Evolutionary conservation across 768 basidiomycete species (phyloP).

Genomic region (Mycena crocata): DNA sequence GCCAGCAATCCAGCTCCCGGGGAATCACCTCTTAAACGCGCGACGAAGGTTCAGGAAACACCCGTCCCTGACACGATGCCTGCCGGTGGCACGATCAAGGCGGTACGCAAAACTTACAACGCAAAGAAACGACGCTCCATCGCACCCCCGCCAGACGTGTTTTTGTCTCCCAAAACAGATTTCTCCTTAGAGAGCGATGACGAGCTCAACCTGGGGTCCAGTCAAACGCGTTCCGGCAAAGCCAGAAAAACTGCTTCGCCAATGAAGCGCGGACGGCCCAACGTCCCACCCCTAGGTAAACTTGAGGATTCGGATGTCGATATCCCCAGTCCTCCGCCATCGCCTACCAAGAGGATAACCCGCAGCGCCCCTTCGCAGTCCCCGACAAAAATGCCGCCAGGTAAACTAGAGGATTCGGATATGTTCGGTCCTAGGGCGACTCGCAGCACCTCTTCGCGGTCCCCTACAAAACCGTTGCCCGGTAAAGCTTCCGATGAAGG

Average conservation of each 20-base stretch:
- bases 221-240: slow-evolving; percentile 25
- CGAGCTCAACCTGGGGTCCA: slow-evolving; percentile 13
- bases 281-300: not conserved
- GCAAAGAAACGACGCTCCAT: not conserved
- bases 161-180: not conserved
- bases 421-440: too few relatives aligned
- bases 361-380: not conserved
- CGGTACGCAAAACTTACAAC: not conserved
- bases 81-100: not conserved
- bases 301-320: not conserved
- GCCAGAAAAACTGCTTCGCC: not conserved
- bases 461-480: not conserved
- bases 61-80: not conserved
- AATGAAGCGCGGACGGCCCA: not conserved
- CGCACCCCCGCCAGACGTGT: not conserved
- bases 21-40: slow-evolving; percentile 47
- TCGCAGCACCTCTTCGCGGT: not conserved
- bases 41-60: slow-evolving; percentile 29
- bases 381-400: not conserved
- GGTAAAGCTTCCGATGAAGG: too few relatives aligned
- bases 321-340: not conserved
- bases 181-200: slow-evolving; percentile 13
- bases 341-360: not conserved
- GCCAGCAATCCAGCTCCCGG: slow-evolving; percentile 32
- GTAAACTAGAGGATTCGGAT: too few relatives aligned